These are phyloP conservation scores for Didymella segeticola DNA, from an alignment of 2,329 filamentous ascomycete species.

Conservation along the genomic window DNA sequence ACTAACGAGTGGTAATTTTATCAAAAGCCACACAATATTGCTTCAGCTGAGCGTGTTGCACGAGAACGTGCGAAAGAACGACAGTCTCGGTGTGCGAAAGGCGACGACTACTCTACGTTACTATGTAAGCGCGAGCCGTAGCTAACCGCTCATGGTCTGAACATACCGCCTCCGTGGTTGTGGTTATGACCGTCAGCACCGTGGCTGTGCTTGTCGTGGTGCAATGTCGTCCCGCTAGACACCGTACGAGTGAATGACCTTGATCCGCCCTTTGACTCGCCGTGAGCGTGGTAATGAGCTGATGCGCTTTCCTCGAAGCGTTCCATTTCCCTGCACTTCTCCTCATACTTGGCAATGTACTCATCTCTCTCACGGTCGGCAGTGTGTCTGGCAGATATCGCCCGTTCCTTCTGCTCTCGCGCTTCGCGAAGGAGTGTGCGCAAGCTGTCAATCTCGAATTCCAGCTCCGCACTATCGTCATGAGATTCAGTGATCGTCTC, in stretches of 20 bases:
- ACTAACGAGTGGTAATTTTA: too few relatives aligned
- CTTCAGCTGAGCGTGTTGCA: not conserved
- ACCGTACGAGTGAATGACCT: conserved; percentile 20
- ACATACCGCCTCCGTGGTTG: conserved; percentile 14
- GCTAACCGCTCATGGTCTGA: conserved; percentile 4
- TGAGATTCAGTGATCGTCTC: conserved; percentile 32
- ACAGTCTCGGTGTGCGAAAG: not conserved
- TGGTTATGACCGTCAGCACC: not conserved
- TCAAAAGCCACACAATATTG: not conserved
- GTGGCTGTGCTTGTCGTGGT: conserved; percentile 21
- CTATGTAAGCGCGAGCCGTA: conserved; percentile 2
- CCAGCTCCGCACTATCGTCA: conserved; percentile 28
- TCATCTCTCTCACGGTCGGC: conserved; percentile 36
- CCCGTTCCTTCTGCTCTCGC: conserved; percentile 34
- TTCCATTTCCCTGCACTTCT: conserved; percentile 36
- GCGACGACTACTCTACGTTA: conserved; percentile 13
- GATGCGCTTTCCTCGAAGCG: conserved; percentile 27
- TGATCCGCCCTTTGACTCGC: conserved; percentile 15
- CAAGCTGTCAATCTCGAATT: conserved; percentile 33
- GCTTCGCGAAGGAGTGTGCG: conserved; percentile 30
- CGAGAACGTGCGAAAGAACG: conserved; percentile 4
- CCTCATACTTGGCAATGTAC: conserved; percentile 30
- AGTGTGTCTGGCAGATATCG: conserved; percentile 27
- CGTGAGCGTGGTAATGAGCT: conserved; percentile 22
- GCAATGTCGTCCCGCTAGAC: conserved; percentile 25